Conservation (phyloP, 2,329 filamentous ascomycete species). For the Colletotrichum filicis region DNA sequence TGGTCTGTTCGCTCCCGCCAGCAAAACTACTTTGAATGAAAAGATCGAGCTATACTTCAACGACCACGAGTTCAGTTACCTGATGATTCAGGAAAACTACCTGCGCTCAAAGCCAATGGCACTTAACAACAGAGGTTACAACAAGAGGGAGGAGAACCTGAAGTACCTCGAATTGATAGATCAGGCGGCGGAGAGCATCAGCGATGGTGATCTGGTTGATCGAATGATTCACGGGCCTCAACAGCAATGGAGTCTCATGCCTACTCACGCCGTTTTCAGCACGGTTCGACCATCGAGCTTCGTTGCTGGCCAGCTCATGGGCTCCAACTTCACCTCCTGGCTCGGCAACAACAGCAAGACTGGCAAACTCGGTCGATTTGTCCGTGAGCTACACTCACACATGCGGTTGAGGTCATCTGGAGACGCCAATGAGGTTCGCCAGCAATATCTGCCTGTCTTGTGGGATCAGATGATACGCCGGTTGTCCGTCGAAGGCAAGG, state of each 20-base stretch:
- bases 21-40: slow-evolving; percentile 90
- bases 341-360: slow-evolving; percentile 94
- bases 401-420: slow-evolving; percentile 93
- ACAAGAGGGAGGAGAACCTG: slow-evolving; percentile 76
- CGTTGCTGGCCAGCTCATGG: slow-evolving; percentile 80
- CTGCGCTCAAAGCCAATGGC: slow-evolving; percentile 81
- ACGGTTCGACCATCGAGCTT: slow-evolving; percentile 93
- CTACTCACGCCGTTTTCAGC: slow-evolving; percentile 93
- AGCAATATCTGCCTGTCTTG: slow-evolving; percentile 90
- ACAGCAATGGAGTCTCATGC: slow-evolving; percentile 99
- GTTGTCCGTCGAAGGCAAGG: slow-evolving; percentile 82
- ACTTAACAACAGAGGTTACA: slow-evolving; percentile 66
- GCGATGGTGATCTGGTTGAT: slow-evolving; percentile 95
- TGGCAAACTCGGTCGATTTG: slow-evolving; percentile 79
- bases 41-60: slow-evolving; percentile 99
- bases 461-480: slow-evolving; percentile 84
- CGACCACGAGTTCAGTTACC: slow-evolving; percentile 95
- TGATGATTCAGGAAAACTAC: slow-evolving; percentile 99
- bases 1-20: slow-evolving; percentile 84
- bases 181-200: slow-evolving; percentile 93
- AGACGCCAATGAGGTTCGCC: slow-evolving; percentile 91
- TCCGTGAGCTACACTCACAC: slow-evolving; percentile 96
- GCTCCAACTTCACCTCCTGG: slow-evolving; percentile 87
- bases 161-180: slow-evolving; percentile 90
- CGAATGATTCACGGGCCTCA: slow-evolving; percentile 98